Evolutionary conservation across 1,284 basidiomycete genomes (phyloP).

Genomic region (Ustilago esculenta): DNA sequence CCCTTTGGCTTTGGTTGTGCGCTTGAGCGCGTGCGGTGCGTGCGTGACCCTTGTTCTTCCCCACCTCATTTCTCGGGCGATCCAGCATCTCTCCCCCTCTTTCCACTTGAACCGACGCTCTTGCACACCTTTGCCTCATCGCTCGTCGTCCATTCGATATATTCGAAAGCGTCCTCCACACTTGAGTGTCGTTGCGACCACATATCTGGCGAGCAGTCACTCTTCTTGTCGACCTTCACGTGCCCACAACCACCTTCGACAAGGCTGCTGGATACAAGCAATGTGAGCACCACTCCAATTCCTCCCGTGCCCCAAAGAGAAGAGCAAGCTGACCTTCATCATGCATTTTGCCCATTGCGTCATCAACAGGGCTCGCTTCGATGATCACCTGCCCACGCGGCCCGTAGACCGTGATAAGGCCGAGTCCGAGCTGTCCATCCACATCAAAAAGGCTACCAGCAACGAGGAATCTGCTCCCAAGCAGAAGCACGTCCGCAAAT

Average conservation of each 20-base stretch:
- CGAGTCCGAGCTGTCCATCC: slow-evolving; percentile 63
- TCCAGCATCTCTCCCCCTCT: no score
- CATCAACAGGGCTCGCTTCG: slow-evolving; percentile 39
- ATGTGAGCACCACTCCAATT: no score
- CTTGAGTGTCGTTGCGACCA: no score
- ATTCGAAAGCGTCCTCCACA: no score
- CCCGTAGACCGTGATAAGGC: slow-evolving; percentile 66
- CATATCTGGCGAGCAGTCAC: no score
- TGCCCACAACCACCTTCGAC: background rate
- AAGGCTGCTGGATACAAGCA: slow-evolving; percentile 4
- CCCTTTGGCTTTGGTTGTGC: no score
- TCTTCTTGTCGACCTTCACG: no score
- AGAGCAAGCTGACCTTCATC: background rate
- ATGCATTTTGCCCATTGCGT: background rate
- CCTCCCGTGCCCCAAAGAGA: no score
- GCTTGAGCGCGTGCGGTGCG: background rate
- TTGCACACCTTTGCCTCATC: no score
- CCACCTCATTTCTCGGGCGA: no score
- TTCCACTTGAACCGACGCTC: no score
- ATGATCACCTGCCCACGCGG: slow-evolving; percentile 59
- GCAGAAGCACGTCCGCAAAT: slow-evolving; percentile 67
- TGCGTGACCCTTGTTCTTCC: background rate
- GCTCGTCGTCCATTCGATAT: no score
- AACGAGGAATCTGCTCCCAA: slow-evolving; percentile 65
- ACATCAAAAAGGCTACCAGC: slow-evolving; percentile 66